A percentile compares a stretch with the other conserved stretches of the same genome.
phyloP scores from a whole-genome alignment of 768 basidiomycete species.

The Clitopilus passeckerianus region DNA sequence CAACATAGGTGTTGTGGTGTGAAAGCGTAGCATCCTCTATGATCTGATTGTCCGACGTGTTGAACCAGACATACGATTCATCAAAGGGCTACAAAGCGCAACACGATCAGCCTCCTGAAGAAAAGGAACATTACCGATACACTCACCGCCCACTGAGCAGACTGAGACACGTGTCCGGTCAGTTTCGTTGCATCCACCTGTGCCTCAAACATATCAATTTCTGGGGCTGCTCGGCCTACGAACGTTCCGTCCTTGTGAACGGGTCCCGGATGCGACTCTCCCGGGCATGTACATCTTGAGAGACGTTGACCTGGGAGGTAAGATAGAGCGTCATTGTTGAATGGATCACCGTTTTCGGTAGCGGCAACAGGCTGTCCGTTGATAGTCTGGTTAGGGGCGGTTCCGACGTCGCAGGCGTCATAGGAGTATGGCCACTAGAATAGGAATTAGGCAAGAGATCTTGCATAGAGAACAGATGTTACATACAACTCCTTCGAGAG shows the following conservation, averaged over 20 bases:
- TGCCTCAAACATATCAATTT: constrained; percentile 90
- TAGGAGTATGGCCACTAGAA: constrained; percentile 79
- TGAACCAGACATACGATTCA: constrained; percentile 62
- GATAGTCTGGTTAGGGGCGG: constrained; percentile 74
- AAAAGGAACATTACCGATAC: neutral
- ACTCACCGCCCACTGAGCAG: constrained; percentile 77
- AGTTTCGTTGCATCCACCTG: constrained; percentile 47
- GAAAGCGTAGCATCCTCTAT: constrained; percentile 54
- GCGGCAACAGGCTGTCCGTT: constrained; percentile 66
- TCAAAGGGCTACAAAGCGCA: constrained; percentile 59
- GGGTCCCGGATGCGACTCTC: constrained; percentile 84
- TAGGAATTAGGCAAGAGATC: constrained; percentile 1
- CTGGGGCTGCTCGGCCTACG: constrained; percentile 80
- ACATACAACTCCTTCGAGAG: constrained; percentile 72
- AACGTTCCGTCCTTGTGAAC: constrained; percentile 67
- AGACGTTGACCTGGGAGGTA: constrained; percentile 79
- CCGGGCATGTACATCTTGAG: constrained; percentile 80
- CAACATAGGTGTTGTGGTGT: constrained; percentile 57
- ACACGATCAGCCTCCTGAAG: constrained; percentile 1
- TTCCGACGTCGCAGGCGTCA: constrained; percentile 82
- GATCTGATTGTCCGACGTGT: constrained; percentile 53
- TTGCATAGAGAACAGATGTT: neutral
- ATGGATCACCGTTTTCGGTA: constrained; percentile 50
- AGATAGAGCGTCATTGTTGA: constrained; percentile 44
- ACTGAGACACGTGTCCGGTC: constrained; percentile 70